phyloP scores from a whole-genome alignment of 371 early-diverging fungal genomes.

The Phascolomyces articulosus region DNA sequence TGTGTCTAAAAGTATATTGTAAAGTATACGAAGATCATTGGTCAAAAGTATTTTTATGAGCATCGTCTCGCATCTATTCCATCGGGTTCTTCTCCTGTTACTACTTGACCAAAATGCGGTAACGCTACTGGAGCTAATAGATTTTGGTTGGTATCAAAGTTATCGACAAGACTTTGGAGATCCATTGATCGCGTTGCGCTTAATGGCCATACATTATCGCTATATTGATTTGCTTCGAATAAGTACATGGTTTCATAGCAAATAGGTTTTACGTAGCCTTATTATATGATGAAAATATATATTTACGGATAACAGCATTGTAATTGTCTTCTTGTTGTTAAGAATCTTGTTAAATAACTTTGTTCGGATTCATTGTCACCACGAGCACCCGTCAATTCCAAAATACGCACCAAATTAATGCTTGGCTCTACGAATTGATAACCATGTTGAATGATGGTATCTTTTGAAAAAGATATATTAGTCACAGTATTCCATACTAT shows the following conservation, averaged over 20 bases:
- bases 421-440: constrained; percentile 42
- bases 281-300: constrained; percentile 18
- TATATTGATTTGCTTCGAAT: constrained; percentile 4
- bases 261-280: too few relatives aligned
- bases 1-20: too few relatives aligned
- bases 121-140: constrained; percentile 7
- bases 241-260: too few relatives aligned
- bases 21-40: too few relatives aligned
- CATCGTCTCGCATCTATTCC: background rate
- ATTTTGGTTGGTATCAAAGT: constrained; percentile 27
- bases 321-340: constrained; percentile 33
- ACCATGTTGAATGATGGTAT: constrained; percentile 48
- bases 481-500: constrained; percentile 24
- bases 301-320: constrained; percentile 50
- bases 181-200: constrained; percentile 38
- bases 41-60: background rate
- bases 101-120: constrained; percentile 1
- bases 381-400: constrained; percentile 34
- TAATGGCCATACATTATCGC: constrained; percentile 42
- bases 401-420: constrained; percentile 35
- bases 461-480: constrained; percentile 13
- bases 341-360: constrained; percentile 32
- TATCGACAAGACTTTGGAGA: constrained; percentile 24
- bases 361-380: constrained; percentile 25
- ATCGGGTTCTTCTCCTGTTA: background rate